These are phyloP conservation scores for Vachellia pachyceras DNA, from an alignment of 306 rosid genomes.

Conservation along the genomic window DNA sequence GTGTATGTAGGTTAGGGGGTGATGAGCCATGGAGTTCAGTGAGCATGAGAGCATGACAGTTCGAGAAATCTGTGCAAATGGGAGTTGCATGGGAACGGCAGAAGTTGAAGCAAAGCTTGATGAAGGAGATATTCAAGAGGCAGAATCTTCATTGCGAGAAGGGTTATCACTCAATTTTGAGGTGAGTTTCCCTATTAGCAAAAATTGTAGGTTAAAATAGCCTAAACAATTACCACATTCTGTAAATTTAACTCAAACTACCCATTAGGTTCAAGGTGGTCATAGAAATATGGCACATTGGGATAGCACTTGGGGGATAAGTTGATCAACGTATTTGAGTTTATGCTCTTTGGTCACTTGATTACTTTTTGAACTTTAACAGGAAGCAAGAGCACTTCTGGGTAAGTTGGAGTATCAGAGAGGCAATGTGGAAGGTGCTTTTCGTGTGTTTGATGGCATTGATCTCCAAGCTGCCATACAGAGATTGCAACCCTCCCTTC, in stretches of 20 bases:
- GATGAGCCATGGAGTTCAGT: conserved; percentile 55
- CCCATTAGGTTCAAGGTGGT: neutral
- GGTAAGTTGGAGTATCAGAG: conserved; percentile 99
- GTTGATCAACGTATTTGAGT: conserved; percentile 4
- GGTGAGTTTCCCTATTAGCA: conserved; percentile 39
- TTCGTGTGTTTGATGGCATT: conserved; percentile 95
- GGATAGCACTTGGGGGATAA: conserved; percentile 11
- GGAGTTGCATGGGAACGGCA: conserved; percentile 52
- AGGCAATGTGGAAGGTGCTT: conserved; percentile 96
- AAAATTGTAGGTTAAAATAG: conserved; percentile 1
- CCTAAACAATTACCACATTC: neutral
- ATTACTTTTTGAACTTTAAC: conserved; percentile 33
- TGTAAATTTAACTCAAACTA: conserved; percentile 17
- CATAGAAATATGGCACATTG: conserved; percentile 18
- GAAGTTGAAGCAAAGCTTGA: conserved; percentile 74
- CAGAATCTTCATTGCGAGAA: conserved; percentile 72
- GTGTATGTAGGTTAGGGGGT: conserved; percentile 30
- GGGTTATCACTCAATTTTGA: conserved; percentile 76
- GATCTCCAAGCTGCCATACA: conserved; percentile 97
- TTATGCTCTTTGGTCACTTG: conserved; percentile 2
- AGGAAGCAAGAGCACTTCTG: conserved; percentile 99
- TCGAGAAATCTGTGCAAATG: conserved; percentile 62
- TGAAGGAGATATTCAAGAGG: conserved; percentile 82
- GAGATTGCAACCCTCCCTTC: conserved; percentile 73
- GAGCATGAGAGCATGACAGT: conserved; percentile 41